Evolutionary conservation across 148 eudicot genomes (phyloP).

Genomic region (Agrostemma githago): DNA sequence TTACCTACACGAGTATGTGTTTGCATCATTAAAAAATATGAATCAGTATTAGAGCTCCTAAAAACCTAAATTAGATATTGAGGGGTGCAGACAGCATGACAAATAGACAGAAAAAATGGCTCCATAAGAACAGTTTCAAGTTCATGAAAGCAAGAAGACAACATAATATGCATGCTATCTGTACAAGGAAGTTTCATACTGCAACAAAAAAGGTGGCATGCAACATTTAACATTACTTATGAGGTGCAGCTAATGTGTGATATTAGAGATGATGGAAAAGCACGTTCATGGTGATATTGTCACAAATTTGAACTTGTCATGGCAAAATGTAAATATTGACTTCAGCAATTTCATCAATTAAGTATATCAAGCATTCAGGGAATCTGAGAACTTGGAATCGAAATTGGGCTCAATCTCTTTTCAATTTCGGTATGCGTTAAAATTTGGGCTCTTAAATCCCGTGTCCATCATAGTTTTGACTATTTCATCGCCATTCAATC

Average conservation of each 20-base stretch:
- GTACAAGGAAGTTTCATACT: neutral
- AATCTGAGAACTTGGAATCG: too few relatives aligned
- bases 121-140: neutral
- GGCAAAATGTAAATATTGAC: neutral
- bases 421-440: too few relatives aligned
- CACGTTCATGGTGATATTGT: too few relatives aligned
- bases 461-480: too few relatives aligned
- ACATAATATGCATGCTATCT: neutral
- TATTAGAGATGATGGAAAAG: too few relatives aligned
- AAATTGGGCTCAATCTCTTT: too few relatives aligned
- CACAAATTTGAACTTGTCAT: neutral
- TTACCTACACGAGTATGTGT: neutral
- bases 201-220: neutral
- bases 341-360: neutral
- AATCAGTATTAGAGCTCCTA: neutral
- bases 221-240: neutral
- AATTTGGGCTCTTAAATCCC: too few relatives aligned
- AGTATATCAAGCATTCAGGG: neutral
- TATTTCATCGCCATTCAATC: too few relatives aligned
- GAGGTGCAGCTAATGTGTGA: neutral
- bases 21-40: constrained; percentile 1
- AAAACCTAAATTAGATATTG: neutral
- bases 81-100: neutral
- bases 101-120: neutral
- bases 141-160: neutral